phyloP scores from a whole-genome alignment of 2,329 filamentous ascomycete species.

The Aspergillus sp. region DNA sequence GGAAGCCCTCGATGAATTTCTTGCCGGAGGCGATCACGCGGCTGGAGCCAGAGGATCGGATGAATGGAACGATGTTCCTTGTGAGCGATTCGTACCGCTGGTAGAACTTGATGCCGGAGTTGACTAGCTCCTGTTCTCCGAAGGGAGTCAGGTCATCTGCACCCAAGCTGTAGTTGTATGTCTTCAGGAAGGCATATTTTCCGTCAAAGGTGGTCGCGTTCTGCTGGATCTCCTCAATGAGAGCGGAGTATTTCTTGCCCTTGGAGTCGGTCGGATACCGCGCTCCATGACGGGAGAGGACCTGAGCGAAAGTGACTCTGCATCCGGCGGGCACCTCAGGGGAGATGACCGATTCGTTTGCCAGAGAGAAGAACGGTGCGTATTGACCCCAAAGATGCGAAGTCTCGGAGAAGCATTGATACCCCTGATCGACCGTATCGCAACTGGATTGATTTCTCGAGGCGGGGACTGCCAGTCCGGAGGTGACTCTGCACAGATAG shows the following conservation, averaged over 20 bases:
- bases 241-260: constrained; percentile 61
- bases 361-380: constrained; percentile 76
- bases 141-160: constrained; percentile 69
- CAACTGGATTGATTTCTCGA: constrained; percentile 39
- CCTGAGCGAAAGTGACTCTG: constrained; percentile 73
- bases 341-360: constrained; percentile 61
- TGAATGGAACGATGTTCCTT: constrained; percentile 62
- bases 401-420: constrained; percentile 62
- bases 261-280: constrained; percentile 75
- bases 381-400: constrained; percentile 83
- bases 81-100: constrained; percentile 68
- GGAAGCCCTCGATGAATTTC: constrained; percentile 75
- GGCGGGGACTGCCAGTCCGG: not conserved
- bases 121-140: constrained; percentile 68
- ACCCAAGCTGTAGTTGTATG: constrained; percentile 71
- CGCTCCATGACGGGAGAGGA: constrained; percentile 82
- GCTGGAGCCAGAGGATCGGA: constrained; percentile 68
- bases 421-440: constrained; percentile 59
- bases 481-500: constrained; percentile 11
- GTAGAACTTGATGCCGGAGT: constrained; percentile 77
- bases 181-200: constrained; percentile 68
- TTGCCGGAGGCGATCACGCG: constrained; percentile 74
- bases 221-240: constrained; percentile 68
- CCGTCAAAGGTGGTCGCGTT: constrained; percentile 57
- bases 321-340: constrained; percentile 66